Evolutionary conservation across 176 grass and related monocot species (phyloP).

Genomic region (Musa troglodytarum): DNA sequence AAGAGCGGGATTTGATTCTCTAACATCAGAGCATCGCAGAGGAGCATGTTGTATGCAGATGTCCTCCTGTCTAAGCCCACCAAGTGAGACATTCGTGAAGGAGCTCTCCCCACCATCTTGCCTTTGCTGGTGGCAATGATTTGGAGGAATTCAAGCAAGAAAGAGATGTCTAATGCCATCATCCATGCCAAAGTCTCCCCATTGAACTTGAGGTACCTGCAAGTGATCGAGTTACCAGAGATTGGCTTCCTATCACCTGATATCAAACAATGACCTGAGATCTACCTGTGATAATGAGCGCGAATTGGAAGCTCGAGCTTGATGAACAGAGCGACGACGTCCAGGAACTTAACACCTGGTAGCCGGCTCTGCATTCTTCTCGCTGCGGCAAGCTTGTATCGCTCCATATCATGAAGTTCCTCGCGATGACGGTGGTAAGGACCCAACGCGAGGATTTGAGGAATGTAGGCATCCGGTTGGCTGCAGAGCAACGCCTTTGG

Average conservation of each 20-base stretch:
- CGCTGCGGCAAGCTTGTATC: conserved; percentile 57
- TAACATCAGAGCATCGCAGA: conserved; percentile 50
- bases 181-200: conserved; percentile 64
- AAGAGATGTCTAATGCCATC: conserved; percentile 78
- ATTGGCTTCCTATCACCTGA: not conserved
- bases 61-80: conserved; percentile 12
- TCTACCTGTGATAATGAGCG: conserved; percentile 67
- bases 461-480: conserved; percentile 62
- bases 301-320: conserved; percentile 47
- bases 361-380: conserved; percentile 40
- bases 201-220: conserved; percentile 49
- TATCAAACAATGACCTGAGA: no score
- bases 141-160: conserved; percentile 65
- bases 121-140: conserved; percentile 14
- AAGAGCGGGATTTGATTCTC: conserved; percentile 85
- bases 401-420: conserved; percentile 64
- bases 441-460: conserved; percentile 50
- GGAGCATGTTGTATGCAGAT: conserved; percentile 26
- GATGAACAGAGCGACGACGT: conserved; percentile 35
- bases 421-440: conserved; percentile 70
- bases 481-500: conserved; percentile 38
- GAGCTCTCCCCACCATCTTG: conserved; percentile 18
- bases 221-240: not conserved
- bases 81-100: conserved; percentile 25
- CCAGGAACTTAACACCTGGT: conserved; percentile 29